These are phyloP conservation scores for Apiospora phragmitis DNA, from an alignment of 2,329 filamentous ascomycete genomes.

Conservation along the genomic window DNA sequence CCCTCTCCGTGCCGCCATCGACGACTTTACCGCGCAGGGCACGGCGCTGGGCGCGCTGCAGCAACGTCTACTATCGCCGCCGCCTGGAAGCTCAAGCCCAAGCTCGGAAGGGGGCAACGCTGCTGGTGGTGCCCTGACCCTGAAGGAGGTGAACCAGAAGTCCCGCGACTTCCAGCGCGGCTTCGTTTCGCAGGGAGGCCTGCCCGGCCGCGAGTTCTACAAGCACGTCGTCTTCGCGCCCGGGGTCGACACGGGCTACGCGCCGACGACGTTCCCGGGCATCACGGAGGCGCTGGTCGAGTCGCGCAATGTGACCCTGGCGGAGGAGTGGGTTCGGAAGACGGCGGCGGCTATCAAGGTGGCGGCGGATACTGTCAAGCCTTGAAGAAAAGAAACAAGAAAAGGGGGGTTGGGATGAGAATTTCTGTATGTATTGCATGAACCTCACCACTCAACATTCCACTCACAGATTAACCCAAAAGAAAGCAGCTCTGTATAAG, in stretches of 20 bases:
- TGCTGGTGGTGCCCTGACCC: conserved; percentile 29
- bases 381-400: conserved; percentile 11
- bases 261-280: conserved; percentile 31
- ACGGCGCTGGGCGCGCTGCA: conserved; percentile 35
- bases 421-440: not conserved
- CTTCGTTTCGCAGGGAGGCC: conserved; percentile 48
- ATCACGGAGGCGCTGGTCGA: conserved; percentile 28
- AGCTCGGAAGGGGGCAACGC: conserved; percentile 23
- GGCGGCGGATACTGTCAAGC: conserved; percentile 28
- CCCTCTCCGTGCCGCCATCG: conserved; percentile 38
- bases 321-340: conserved; percentile 27
- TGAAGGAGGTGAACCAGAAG: conserved; percentile 41
- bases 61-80: conserved; percentile 28
- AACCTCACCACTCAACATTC: no score
- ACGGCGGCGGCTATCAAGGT: conserved; percentile 29
- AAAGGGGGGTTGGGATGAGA: not conserved
- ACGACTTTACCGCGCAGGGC: conserved; percentile 34
- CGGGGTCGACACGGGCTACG: conserved; percentile 44
- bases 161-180: conserved; percentile 50
- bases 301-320: conserved; percentile 26
- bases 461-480: not conserved
- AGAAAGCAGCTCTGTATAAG: not conserved
- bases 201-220: conserved; percentile 46
- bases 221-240: conserved; percentile 49
- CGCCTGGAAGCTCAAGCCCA: conserved; percentile 8